phyloP scores from a whole-genome alignment of 2,329 filamentous ascomycete species.

The Alternaria solani region DNA sequence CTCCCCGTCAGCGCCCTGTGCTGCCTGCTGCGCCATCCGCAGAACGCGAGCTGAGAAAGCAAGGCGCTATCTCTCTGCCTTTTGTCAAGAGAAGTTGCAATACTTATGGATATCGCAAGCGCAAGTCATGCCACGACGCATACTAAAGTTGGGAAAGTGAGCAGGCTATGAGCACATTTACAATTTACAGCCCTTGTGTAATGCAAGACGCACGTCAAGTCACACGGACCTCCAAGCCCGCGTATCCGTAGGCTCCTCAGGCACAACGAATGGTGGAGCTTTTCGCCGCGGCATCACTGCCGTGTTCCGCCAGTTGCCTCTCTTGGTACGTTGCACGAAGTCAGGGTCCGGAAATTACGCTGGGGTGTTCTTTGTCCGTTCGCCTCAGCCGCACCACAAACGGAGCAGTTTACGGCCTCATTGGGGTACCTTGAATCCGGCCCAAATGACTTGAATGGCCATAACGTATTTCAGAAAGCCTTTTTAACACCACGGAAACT shows the following conservation, averaged over 20 bases:
- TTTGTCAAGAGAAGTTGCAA: neutral
- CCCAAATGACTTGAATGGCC: neutral
- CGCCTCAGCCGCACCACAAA: slow-evolving; percentile 1
- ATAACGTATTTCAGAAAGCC: neutral
- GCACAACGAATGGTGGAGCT: slow-evolving; percentile 11
- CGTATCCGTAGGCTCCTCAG: slow-evolving; percentile 9
- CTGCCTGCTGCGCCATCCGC: neutral
- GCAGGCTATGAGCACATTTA: slow-evolving; percentile 10
- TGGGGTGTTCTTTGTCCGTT: slow-evolving; percentile 6
- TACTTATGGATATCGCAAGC: neutral
- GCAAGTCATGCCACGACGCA: neutral
- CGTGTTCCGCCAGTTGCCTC: slow-evolving; percentile 22
- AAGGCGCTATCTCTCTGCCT: neutral
- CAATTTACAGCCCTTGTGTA: slow-evolving; percentile 11
- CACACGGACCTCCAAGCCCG: slow-evolving; percentile 17
- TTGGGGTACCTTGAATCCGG: neutral
- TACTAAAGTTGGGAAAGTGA: neutral
- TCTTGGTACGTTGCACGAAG: slow-evolving; percentile 8
- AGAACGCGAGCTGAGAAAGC: neutral
- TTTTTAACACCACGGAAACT: slow-evolving; percentile 35
- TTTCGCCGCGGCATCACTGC: slow-evolving; percentile 14
- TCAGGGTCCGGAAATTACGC: slow-evolving; percentile 1
- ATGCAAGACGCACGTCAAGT: slow-evolving; percentile 16
- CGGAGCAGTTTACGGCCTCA: slow-evolving; percentile 4
- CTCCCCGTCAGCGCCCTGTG: neutral